phyloP scores from a whole-genome alignment of 345 rosid species.

The Pistacia vera region DNA sequence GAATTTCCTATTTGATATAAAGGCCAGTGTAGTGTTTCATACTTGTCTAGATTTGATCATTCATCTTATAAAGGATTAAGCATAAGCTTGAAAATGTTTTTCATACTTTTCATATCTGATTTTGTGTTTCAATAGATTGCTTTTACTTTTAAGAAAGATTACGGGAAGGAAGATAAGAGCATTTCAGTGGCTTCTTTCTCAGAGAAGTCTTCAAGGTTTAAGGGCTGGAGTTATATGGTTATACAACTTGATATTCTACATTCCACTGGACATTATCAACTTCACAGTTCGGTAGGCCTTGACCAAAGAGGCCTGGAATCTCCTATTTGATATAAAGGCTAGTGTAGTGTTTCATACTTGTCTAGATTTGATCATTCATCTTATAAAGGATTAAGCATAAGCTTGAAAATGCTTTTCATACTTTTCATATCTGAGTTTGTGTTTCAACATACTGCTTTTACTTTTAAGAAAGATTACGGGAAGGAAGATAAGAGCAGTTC shows the following conservation, averaged over 20 bases:
- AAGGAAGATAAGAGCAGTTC: slow-evolving; percentile 72
- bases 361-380: too few species aligned
- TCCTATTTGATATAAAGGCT: too few species aligned
- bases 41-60: too few species aligned
- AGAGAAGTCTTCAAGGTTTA: slow-evolving; percentile 79
- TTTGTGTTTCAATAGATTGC: slow-evolving; percentile 61
- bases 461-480: slow-evolving; percentile 79
- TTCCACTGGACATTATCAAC: too few species aligned
- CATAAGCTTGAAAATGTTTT: background rate
- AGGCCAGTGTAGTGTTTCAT: too few species aligned
- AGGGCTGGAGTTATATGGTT: background rate
- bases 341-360: too few species aligned
- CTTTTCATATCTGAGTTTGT: background rate
- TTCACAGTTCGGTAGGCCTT: too few species aligned
- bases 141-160: slow-evolving; percentile 78
- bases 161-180: slow-evolving; percentile 76
- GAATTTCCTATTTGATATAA: too few species aligned
- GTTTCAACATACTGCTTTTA: slow-evolving; percentile 73
- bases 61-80: too few species aligned
- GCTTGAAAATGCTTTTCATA: background rate
- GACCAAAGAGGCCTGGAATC: too few species aligned
- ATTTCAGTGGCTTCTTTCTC: slow-evolving; percentile 66
- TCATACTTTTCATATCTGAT: background rate
- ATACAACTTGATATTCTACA: too few species aligned
- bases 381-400: too few species aligned